Conservation (phyloP, 306 rosid genomes). For the Carpinus viminea region DNA sequence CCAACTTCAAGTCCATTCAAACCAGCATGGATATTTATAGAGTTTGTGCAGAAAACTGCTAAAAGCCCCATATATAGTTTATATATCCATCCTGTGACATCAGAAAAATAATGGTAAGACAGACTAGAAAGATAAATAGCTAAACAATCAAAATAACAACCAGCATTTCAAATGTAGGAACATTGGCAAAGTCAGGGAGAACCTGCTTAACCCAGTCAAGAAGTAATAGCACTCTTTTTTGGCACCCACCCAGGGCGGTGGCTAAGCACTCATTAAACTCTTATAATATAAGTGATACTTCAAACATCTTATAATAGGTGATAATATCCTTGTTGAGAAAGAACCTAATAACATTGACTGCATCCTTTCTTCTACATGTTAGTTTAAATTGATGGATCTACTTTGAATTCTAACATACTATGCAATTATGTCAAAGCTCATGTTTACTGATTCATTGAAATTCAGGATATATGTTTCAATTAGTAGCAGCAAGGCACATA, state of each 20-base stretch:
- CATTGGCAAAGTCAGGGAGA: background rate
- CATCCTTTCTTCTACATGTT: background rate
- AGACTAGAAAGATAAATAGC: background rate
- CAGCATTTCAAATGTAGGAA: conserved; percentile 1
- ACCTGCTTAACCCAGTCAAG: background rate
- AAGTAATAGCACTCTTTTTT: background rate
- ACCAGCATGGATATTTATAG: conserved; percentile 94
- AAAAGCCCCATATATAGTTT: conserved; percentile 93
- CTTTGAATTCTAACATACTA: background rate
- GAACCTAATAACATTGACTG: background rate
- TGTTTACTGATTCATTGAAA: background rate
- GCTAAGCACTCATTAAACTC: too few relatives aligned
- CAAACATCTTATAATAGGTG: too few relatives aligned
- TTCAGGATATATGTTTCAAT: background rate
- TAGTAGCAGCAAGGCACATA: background rate
- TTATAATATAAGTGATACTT: too few relatives aligned
- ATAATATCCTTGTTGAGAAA: background rate
- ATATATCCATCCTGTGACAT: conserved; percentile 78
- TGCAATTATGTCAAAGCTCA: background rate
- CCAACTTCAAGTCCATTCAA: conserved; percentile 91
- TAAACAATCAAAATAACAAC: conserved; percentile 15
- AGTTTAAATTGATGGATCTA: background rate
- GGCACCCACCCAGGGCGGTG: too few relatives aligned
- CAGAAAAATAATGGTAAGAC: background rate
- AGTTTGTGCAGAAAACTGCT: conserved; percentile 97